phyloP scores from a whole-genome alignment of 2,329 filamentous ascomycete genomes.

The Aspergillus intermedius region DNA sequence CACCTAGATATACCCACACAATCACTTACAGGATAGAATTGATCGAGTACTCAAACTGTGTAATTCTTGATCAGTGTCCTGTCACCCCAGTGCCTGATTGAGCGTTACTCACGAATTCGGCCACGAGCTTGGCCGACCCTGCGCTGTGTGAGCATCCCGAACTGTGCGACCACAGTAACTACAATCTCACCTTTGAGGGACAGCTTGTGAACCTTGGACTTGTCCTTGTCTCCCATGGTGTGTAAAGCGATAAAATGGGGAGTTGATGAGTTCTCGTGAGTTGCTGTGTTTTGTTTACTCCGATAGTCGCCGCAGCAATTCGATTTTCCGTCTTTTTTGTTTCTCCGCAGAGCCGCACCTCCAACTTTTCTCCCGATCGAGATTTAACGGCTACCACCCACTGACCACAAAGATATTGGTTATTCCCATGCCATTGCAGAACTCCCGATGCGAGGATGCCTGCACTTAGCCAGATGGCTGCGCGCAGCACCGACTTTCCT shows the following conservation, averaged over 20 bases:
- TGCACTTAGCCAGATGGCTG: slow-evolving; percentile 42
- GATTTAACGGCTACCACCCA: background rate
- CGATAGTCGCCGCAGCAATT: slow-evolving; percentile 34
- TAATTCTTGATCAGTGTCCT: slow-evolving; percentile 36
- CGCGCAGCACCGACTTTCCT: slow-evolving; percentile 32
- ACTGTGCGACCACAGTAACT: background rate
- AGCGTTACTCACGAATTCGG: slow-evolving; percentile 72
- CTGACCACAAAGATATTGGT: background rate
- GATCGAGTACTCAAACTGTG: slow-evolving; percentile 86
- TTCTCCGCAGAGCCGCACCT: slow-evolving; percentile 27
- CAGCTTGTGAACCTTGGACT: slow-evolving; percentile 91
- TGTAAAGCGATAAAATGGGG: background rate
- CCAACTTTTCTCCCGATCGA: slow-evolving; percentile 6
- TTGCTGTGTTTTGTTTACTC: slow-evolving; percentile 29
- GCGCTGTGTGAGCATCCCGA: slow-evolving; percentile 3
- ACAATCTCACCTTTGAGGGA: slow-evolving; percentile 46
- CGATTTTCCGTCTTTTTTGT: slow-evolving; percentile 8
- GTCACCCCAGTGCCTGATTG: background rate
- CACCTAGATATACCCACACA: background rate
- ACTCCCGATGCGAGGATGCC: slow-evolving; percentile 43
- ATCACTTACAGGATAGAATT: slow-evolving; percentile 78
- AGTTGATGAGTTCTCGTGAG: background rate
- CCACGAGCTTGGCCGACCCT: slow-evolving; percentile 77
- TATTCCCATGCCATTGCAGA: slow-evolving; percentile 28
- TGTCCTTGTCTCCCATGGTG: slow-evolving; percentile 48